phyloP scores from a whole-genome alignment of 2,329 filamentous ascomycete species.

The Cadophora gregata region DNA sequence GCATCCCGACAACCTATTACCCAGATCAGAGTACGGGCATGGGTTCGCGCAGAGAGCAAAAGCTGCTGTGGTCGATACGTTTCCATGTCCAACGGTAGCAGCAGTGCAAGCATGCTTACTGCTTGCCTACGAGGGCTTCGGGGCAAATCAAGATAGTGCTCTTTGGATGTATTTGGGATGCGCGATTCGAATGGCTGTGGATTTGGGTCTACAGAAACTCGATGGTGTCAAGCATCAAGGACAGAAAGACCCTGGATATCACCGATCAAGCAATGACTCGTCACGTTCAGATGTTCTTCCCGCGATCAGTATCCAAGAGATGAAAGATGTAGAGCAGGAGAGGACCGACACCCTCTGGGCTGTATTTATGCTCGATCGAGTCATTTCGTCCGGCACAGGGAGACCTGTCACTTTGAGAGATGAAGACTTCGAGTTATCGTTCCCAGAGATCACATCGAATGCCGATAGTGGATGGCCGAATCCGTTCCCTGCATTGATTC shows the following conservation, averaged over 20 bases:
- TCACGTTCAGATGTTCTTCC: slow-evolving; percentile 49
- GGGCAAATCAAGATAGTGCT: slow-evolving; percentile 85
- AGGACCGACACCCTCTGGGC: slow-evolving; percentile 89
- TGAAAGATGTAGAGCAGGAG: slow-evolving; percentile 76
- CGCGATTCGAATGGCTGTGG: slow-evolving; percentile 81
- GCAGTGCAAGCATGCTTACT: slow-evolving; percentile 84
- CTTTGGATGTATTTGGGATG: slow-evolving; percentile 94
- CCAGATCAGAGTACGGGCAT: slow-evolving; percentile 73
- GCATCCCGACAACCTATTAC: slow-evolving; percentile 54
- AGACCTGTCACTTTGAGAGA: slow-evolving; percentile 83
- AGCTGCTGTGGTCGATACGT: slow-evolving; percentile 80
- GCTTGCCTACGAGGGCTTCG: slow-evolving; percentile 88
- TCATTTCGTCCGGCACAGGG: slow-evolving; percentile 87
- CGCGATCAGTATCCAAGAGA: slow-evolving; percentile 54
- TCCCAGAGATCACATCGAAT: slow-evolving; percentile 59
- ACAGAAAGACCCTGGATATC: slow-evolving; percentile 42
- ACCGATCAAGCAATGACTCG: slow-evolving; percentile 48
- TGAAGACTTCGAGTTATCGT: slow-evolving; percentile 81
- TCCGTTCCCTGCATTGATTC: slow-evolving; percentile 79
- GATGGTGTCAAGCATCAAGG: slow-evolving; percentile 72
- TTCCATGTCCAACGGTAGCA: slow-evolving; percentile 81
- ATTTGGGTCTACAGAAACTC: slow-evolving; percentile 81
- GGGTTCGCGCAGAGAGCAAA: slow-evolving; percentile 84
- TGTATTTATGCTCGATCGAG: slow-evolving; percentile 84
- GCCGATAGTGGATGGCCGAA: slow-evolving; percentile 72